phyloP scores from a whole-genome alignment of 495 filamentous ascomycete species.

The Penicilliopsis zonata region DNA sequence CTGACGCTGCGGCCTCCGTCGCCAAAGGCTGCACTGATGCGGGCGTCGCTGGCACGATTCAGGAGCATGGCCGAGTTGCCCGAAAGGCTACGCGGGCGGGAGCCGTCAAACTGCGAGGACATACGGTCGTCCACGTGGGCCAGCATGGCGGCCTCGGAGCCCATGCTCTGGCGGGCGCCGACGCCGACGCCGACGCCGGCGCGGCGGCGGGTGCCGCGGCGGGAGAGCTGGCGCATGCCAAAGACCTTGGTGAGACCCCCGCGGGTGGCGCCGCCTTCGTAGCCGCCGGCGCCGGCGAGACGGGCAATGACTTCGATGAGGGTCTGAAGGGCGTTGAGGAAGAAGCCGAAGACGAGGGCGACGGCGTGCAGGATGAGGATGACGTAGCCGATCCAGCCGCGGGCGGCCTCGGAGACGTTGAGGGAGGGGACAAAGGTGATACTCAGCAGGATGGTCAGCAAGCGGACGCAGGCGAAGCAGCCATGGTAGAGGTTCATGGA shows the following conservation, averaged over 20 bases:
- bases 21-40: slow-evolving; percentile 32
- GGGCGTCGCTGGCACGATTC: slow-evolving; percentile 39
- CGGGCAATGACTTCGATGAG: slow-evolving; percentile 77
- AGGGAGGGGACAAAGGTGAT: slow-evolving; percentile 79
- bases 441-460: slow-evolving; percentile 70
- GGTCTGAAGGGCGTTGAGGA: slow-evolving; percentile 83
- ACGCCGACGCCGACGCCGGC: slow-evolving; percentile 50
- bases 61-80: slow-evolving; percentile 70
- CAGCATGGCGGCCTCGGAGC: slow-evolving; percentile 72
- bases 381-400: slow-evolving; percentile 90
- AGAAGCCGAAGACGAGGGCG: slow-evolving; percentile 86
- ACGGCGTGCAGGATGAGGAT: slow-evolving; percentile 79
- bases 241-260: slow-evolving; percentile 79
- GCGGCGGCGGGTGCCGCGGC: slow-evolving; percentile 54
- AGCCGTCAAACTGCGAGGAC: slow-evolving; percentile 52
- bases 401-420: slow-evolving; percentile 59
- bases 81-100: slow-evolving; percentile 67
- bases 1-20: slow-evolving; percentile 30
- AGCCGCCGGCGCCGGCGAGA: slow-evolving; percentile 65
- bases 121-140: slow-evolving; percentile 50
- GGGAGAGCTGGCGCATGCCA: slow-evolving; percentile 83
- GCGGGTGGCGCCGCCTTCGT: slow-evolving; percentile 61
- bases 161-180: slow-evolving; percentile 58
- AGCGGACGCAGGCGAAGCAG: slow-evolving; percentile 65
- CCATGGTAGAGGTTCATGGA: slow-evolving; percentile 98